Evolutionary conservation across 2,329 filamentous ascomycete species (phyloP), one percentile per base, ranked within the genome.

Genomic region (Hypoxylon sp.): DNA sequence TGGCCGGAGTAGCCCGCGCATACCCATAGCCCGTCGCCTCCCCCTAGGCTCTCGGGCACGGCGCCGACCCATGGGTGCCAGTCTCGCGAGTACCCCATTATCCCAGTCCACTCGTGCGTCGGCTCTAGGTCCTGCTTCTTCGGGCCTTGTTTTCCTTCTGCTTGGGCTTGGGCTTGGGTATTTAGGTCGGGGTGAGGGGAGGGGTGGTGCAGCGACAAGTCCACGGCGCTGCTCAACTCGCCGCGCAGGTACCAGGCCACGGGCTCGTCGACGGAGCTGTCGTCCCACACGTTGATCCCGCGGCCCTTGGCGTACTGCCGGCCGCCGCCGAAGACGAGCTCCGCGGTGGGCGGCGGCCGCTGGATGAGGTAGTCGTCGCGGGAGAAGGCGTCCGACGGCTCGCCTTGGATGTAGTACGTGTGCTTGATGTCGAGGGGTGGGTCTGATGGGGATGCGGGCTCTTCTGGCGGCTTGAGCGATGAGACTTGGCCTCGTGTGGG

Each of bases 1-100:
- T 94, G 92, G 0, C 89, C 91, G 4, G 90, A 91, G 74, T 91
- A 93, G 2, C 89, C 91, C 2, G 85, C 90, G 67, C 85, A 86
- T 11, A 93, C 70, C 82, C 84, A 93, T 59, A 93, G 71, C 0
- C 89, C 89, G 2, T 83, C 76, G 17, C 79, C 82, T n/a, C 85
- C 88, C 4, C 86, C 80, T 24, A 86, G 71, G 5, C 77, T 74
- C 37, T 79, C 79, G 0, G 89, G 89, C n/a, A 94, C 86, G 8
- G 81, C 79, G 0, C 92, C 92, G 1, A 94, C 89, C 89, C 90
- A 94, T 0, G 92, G 91, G 55, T 85, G 78, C 0, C 85, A 82
- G 76, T 94, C 92, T 6, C 88, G 82, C 31, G 87, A 89, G 78
- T 89, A 94, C 0, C 90, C 92, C 92, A 94, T 94, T 72, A 94